A percentile compares a stretch with the other conserved stretches of the same genome.
Evolutionary conservation across 192 early-diverging fungal genomes (phyloP).

Genomic region (Coemansia biformis): DNA sequence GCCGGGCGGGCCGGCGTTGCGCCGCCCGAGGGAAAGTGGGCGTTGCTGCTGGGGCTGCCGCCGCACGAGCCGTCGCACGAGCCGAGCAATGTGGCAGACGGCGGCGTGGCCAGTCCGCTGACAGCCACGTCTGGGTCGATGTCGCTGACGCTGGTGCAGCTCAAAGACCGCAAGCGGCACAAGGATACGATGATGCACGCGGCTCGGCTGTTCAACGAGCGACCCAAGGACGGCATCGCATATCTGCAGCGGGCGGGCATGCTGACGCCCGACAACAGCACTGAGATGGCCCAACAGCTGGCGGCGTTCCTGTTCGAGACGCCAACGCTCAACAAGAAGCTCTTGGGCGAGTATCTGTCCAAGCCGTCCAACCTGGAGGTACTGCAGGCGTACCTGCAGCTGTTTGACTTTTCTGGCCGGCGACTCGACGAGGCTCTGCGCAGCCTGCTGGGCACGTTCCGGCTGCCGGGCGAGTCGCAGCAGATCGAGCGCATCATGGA

Average conservation of each 20-base stretch:
- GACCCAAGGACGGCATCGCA: conserved; percentile 76
- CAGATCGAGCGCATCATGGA: conserved; percentile 95
- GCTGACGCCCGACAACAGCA: conserved; percentile 19
- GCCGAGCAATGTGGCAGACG: too few relatives aligned
- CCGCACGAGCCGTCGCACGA: too few relatives aligned
- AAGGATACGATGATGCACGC: conserved; percentile 80
- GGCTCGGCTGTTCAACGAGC: conserved; percentile 77
- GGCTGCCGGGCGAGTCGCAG: conserved; percentile 96
- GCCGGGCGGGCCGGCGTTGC: conserved; percentile 32
- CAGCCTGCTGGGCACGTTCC: conserved; percentile 86
- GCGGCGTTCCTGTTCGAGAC: conserved; percentile 75
- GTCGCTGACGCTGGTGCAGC: conserved; percentile 15
- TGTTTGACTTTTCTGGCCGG: conserved; percentile 84
- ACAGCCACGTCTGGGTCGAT: not conserved
- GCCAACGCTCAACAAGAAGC: conserved; percentile 78
- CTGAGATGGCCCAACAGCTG: conserved; percentile 43
- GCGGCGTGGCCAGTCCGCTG: too few relatives aligned
- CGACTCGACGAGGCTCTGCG: conserved; percentile 91
- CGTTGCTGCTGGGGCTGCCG: conserved; percentile 28
- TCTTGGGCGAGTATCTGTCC: conserved; percentile 84
- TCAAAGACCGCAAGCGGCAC: conserved; percentile 48
- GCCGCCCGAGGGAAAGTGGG: conserved; percentile 26
- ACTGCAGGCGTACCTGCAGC: conserved; percentile 74
- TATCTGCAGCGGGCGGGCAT: conserved; percentile 62
- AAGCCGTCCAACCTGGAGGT: conserved; percentile 80